Percentiles rank a stretch among this genome's conserved stretches.
These are phyloP conservation scores for Pyricularia grisea DNA, from an alignment of 2,329 filamentous ascomycete species.

Conservation along the genomic window DNA sequence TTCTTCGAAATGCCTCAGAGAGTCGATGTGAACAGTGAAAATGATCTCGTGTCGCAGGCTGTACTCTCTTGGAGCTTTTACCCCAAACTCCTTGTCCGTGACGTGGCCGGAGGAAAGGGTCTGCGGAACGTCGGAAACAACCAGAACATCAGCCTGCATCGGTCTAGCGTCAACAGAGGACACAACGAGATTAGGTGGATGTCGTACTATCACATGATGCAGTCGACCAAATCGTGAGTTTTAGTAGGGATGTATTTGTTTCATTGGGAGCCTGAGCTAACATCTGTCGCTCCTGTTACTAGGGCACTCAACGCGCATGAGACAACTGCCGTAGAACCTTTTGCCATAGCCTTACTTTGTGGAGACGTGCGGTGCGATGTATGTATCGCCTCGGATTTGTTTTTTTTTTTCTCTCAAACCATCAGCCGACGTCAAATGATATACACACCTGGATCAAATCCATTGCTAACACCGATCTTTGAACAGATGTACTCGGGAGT, in stretches of 20 bases:
- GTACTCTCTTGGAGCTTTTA: constrained; percentile 95
- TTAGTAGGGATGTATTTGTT: neutral
- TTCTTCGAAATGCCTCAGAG: constrained; percentile 78
- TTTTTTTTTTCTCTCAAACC: neutral
- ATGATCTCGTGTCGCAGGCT: constrained; percentile 69
- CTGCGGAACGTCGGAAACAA: constrained; percentile 91
- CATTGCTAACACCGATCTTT: neutral
- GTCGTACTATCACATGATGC: constrained; percentile 97
- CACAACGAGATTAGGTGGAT: constrained; percentile 65
- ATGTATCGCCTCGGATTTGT: constrained; percentile 23
- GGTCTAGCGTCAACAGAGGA: constrained; percentile 79
- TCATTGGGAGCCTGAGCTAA: neutral
- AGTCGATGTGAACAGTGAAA: constrained; percentile 67
- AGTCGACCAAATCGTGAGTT: constrained; percentile 61
- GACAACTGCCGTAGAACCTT: constrained; percentile 70
- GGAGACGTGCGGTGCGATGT: constrained; percentile 84
- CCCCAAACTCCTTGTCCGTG: constrained; percentile 77
- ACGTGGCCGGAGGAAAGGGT: constrained; percentile 60
- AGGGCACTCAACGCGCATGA: constrained; percentile 85
- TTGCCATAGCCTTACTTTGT: constrained; percentile 75
- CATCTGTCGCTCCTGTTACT: constrained; percentile 14
- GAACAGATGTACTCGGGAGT: constrained; percentile 74
- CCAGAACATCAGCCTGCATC: constrained; percentile 78
- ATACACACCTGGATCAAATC: neutral
- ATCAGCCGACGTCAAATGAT: neutral